Base-by-base conservation (phyloP, 495 filamentous ascomycete species). In the Aspergillus ellipticus region DNA sequence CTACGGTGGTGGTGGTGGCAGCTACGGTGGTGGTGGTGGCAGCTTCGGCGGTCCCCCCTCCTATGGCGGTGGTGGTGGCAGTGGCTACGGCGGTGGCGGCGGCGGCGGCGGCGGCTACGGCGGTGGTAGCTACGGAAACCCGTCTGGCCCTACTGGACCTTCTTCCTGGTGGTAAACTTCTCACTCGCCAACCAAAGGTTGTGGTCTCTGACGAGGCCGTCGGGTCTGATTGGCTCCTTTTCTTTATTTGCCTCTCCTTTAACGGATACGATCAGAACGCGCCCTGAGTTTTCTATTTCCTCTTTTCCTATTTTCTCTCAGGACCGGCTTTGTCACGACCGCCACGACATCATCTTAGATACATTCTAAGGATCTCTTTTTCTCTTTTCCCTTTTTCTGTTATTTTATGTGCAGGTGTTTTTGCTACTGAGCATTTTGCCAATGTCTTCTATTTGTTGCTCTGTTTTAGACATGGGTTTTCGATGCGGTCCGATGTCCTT, bases 141-240 rank as follows among this genome's bases (percentile, higher is more conserved):
- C 90, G 54, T 86, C 87, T 52, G 90, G 89, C 63, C 78, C 85
- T 62, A 88, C 85, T 55, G 88, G 88, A 61, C 88, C 89, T 71
- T 89, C 85, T 58, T 92, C 87, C 60, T 98, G 94, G 94, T 98
- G 93, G 94, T 97, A 96, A 81, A 85, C 67, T 62, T 58, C 13
- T n/a, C 13, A n/a, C 35, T 39, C 11, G 35, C 11, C 11, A 4
- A 13, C n/a, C 5, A 37, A 42, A 49, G 51, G 63, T 73, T 67
- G 74, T 76, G 72, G 69, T 76, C 70, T 70, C 61, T 73, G 73
- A 74, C 69, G 72, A 73, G 69, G 76, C 72, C 66, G 66, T 70
- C 62, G 61, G 63, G 65, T 76, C 74, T 75, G 72, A 72, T 72
- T 74, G 66, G 67, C 66, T 74, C 68, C 66, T 63, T 66, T 71